Conservation (phyloP, 345 rosid species). For the Mercurialis annua region DNA sequence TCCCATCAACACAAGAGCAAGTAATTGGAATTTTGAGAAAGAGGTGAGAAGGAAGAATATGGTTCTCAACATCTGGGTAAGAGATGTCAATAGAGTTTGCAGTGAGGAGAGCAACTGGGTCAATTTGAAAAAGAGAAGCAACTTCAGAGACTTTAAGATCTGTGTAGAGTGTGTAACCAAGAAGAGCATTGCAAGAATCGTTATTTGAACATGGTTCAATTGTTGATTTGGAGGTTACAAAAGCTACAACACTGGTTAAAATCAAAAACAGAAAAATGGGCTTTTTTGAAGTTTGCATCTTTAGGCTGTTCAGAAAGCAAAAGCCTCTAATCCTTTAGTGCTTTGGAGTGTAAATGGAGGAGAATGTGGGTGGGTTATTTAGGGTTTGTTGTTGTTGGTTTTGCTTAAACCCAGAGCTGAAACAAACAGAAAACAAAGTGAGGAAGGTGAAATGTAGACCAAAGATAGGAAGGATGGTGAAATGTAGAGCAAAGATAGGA, state of each 20-base stretch:
- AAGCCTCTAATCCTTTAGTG: background rate
- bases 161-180: slow-evolving; percentile 89
- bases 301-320: background rate
- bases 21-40: slow-evolving; percentile 73
- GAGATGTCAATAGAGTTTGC: slow-evolving; percentile 86
- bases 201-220: slow-evolving; percentile 89
- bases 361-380: background rate
- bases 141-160: slow-evolving; percentile 90
- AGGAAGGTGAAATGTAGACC: too few relatives aligned
- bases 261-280: slow-evolving; percentile 22
- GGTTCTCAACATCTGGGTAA: slow-evolving; percentile 91
- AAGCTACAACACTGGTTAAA: slow-evolving; percentile 35
- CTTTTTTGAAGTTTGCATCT: slow-evolving; percentile 40
- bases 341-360: background rate
- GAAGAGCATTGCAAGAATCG: slow-evolving; percentile 72
- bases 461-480: background rate
- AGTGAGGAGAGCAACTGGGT: slow-evolving; percentile 70
- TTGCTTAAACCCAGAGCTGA: slow-evolving; percentile 2
- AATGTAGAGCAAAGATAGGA: background rate
- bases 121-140: slow-evolving; percentile 87
- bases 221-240: slow-evolving; percentile 64
- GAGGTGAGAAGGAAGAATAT: slow-evolving; percentile 77
- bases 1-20: slow-evolving; percentile 91
- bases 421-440: background rate
- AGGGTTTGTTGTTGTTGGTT: slow-evolving; percentile 13